Conservation (phyloP, 2,329 filamentous ascomycete genomes). For the Dactylellina parvicollis region DNA sequence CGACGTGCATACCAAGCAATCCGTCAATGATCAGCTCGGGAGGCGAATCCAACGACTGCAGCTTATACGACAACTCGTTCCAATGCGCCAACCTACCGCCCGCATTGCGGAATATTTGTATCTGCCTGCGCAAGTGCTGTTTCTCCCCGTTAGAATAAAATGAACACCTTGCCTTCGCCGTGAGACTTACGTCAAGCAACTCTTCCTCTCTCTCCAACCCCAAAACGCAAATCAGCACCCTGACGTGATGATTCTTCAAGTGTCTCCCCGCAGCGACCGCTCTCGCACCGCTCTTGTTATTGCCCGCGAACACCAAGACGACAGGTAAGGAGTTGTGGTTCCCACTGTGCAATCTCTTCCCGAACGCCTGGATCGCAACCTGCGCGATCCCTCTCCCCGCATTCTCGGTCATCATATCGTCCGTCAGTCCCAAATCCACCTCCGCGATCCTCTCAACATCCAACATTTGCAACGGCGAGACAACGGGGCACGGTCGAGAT, state of each 20-base stretch:
- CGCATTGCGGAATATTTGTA: slow-evolving; percentile 83
- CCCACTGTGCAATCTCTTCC: slow-evolving; percentile 63
- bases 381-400: slow-evolving; percentile 88
- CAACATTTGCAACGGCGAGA: slow-evolving; percentile 83
- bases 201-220: slow-evolving; percentile 84
- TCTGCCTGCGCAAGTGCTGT: slow-evolving; percentile 76
- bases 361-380: slow-evolving; percentile 76
- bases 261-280: slow-evolving; percentile 87
- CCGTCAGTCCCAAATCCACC: slow-evolving; percentile 83
- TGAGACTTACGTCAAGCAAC: slow-evolving; percentile 69
- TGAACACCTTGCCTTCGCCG: neutral
- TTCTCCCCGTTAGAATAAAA: slow-evolving; percentile 3
- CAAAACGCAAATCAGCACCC: slow-evolving; percentile 83
- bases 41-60: slow-evolving; percentile 69
- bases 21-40: slow-evolving; percentile 89
- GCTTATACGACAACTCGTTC: slow-evolving; percentile 68
- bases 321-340: slow-evolving; percentile 66
- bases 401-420: slow-evolving; percentile 92
- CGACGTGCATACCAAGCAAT: slow-evolving; percentile 82
- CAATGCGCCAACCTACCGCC: slow-evolving; percentile 76
- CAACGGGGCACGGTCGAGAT: slow-evolving; percentile 68
- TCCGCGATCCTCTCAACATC: slow-evolving; percentile 92
- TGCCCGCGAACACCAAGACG: slow-evolving; percentile 87
- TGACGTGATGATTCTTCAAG: slow-evolving; percentile 81
- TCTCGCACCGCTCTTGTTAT: slow-evolving; percentile 86